Base-by-base conservation (phyloP, 129 eudicot genomes). In the Arctium minus region DNA sequence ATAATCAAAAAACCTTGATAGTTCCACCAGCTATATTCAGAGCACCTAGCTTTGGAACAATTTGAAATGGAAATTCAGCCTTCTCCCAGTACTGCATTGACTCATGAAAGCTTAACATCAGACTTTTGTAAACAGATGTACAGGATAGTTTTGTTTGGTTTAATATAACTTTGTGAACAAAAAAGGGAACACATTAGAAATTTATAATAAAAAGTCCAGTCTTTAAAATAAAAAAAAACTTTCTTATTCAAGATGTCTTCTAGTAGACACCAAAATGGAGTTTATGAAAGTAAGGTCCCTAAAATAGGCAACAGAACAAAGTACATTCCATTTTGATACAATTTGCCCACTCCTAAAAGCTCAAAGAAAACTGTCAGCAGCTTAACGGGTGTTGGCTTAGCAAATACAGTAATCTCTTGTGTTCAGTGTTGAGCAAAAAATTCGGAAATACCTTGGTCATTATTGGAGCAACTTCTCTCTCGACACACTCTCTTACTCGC, bases 31-130 rank as follows among this genome's bases (percentile, higher is more conserved):
- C 97, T 65, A 96, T 33, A 67, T 84, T 77, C 86, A 96, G 74
- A 65, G 99, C 97, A 64, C 90, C 94, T 39, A 96, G 91, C 84
- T 96, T 96, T 37, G 99, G 98, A 78, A 96, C 84, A 78, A 96
- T 77, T 82, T 96, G 90, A 81, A 96, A 96, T 40, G 99, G 99
- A 85, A 96, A 96, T 83, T 93, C 99, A 32, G 99, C 99, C 79
- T 92, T 96, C 91, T 96, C 99, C 99, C 99, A 96, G 81, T 93
- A 96, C 99, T 96, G 95, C 36, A 86, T 78, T 81, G 40, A 74
- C 77, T 82, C 84, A 74, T 65, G 48, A 64, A 70, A 40, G 42
- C 80, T 39, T 74, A 65, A 53, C 70, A 75, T 88, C 85, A 84
- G 82, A 78, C 83, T 36, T 30, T 27, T 75, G 50, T n/a, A 80